Percentiles rank a stretch among this genome's conserved stretches.
Conservation (phyloP, 495 filamentous ascomycete genomes). For the Neurospora hispaniola region DNA sequence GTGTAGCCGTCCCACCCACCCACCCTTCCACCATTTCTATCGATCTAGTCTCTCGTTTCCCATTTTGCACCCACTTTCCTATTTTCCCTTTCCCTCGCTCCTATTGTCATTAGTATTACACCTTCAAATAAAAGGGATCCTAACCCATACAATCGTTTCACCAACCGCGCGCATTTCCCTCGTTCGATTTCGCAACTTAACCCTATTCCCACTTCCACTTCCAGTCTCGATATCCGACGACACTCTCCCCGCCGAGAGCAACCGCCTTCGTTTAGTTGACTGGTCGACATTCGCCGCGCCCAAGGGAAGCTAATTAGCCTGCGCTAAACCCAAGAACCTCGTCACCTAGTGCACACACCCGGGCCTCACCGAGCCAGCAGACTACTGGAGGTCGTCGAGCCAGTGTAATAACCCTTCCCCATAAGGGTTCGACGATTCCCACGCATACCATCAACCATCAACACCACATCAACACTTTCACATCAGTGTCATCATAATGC, state of each 20-base stretch:
- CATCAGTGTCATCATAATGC: slow-evolving; percentile 28
- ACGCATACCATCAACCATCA: background rate
- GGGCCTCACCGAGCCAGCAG: background rate
- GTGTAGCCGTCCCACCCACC: background rate
- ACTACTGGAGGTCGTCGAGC: background rate
- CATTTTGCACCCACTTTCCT: background rate
- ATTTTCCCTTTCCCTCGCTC: background rate
- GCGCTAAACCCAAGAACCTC: background rate
- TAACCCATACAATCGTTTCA: background rate
- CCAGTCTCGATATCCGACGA: background rate
- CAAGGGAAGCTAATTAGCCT: background rate
- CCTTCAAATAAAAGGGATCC: background rate
- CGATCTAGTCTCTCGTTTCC: background rate
- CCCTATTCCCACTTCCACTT: background rate
- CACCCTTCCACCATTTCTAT: background rate
- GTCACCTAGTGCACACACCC: background rate
- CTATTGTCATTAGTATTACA: background rate
- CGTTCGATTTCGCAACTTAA: background rate
- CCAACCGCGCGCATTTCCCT: background rate
- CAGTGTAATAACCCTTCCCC: background rate
- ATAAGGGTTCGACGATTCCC: background rate
- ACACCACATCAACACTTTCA: background rate
- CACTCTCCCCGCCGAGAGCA: background rate
- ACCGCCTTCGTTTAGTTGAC: background rate
- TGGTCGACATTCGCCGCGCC: background rate